These are phyloP conservation scores for Brassica incana DNA, from an alignment of 345 rosid species.

Conservation along the genomic window DNA sequence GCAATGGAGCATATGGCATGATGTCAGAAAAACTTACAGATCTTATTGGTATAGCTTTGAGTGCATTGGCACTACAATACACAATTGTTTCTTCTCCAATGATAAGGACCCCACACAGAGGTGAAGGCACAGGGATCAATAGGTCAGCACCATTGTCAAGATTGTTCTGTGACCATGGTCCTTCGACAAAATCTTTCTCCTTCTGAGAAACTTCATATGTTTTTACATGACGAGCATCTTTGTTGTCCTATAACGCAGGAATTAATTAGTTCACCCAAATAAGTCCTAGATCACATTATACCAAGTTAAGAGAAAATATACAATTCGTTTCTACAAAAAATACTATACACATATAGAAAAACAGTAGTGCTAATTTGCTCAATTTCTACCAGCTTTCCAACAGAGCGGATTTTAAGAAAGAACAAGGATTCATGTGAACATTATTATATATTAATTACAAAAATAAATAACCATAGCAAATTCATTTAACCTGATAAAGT, in stretches of 20 bases:
- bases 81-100: conserved; percentile 93
- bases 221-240: conserved; percentile 94
- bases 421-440: not conserved
- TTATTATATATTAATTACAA: not conserved
- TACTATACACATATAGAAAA: not conserved
- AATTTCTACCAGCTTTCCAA: conserved; percentile 4
- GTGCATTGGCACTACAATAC: conserved; percentile 80
- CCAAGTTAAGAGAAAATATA: conserved; percentile 4
- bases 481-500: conserved; percentile 67
- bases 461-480: not conserved
- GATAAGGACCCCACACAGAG: conserved; percentile 88
- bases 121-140: conserved; percentile 87
- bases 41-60: conserved; percentile 79
- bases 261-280: not conserved
- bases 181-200: conserved; percentile 66
- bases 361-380: not conserved
- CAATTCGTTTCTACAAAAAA: not conserved
- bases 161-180: conserved; percentile 94
- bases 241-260: conserved; percentile 63
- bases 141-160: conserved; percentile 84
- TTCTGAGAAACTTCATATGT: conserved; percentile 77
- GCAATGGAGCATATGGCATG: not conserved
- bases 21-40: conserved; percentile 52
- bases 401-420: not conserved
- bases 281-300: not conserved